phyloP scores from a whole-genome alignment of 2,329 filamentous ascomycete genomes.

The Calonectria montana region DNA sequence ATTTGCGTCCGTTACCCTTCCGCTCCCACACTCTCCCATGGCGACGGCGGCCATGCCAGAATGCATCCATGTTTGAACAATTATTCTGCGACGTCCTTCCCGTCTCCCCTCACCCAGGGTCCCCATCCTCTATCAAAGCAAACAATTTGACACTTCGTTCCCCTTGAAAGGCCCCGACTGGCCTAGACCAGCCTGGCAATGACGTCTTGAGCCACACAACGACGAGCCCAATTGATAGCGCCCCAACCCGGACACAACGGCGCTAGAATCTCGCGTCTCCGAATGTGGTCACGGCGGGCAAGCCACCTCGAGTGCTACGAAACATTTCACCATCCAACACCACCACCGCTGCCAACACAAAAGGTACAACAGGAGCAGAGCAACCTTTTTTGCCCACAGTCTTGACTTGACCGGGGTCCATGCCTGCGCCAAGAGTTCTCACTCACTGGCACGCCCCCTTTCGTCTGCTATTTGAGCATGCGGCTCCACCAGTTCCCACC shows the following conservation, averaged over 20 bases:
- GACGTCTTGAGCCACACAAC: background rate
- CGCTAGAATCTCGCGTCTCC: background rate
- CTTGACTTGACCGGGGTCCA: background rate
- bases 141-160: background rate
- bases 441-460: background rate
- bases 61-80: background rate
- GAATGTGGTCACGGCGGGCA: background rate
- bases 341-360: background rate
- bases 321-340: background rate
- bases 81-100: background rate
- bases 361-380: background rate
- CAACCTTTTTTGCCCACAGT: background rate
- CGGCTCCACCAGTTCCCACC: slow-evolving; percentile 22
- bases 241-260: background rate
- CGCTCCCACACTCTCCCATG: background rate
- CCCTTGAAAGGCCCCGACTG: background rate
- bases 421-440: background rate
- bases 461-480: background rate
- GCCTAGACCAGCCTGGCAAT: background rate
- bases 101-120: background rate
- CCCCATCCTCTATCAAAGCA: background rate
- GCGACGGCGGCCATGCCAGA: background rate
- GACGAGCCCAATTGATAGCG: background rate
- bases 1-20: background rate
- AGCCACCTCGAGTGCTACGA: background rate